Evolutionary conservation across 2,329 filamentous ascomycete species (phyloP).

Genomic region (Madurella mycetomatis): DNA sequence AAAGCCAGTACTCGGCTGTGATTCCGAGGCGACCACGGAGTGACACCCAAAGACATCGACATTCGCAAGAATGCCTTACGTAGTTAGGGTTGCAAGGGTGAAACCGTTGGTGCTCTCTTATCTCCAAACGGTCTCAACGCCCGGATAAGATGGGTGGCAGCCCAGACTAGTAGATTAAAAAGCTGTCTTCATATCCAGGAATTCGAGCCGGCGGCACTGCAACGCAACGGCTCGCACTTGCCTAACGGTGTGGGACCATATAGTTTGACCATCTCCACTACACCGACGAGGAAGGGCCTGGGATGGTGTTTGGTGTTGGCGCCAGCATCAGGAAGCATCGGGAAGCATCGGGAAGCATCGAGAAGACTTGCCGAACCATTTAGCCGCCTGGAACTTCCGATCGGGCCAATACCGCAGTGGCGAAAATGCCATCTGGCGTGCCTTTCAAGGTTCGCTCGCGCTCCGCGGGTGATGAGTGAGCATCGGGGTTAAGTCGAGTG

Average conservation of each 20-base stretch:
- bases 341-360: background rate
- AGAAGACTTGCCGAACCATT: conserved; percentile 11
- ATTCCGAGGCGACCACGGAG: background rate
- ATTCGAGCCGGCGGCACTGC: conserved; percentile 8
- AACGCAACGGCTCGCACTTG: conserved; percentile 6
- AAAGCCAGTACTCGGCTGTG: background rate
- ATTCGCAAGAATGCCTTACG: background rate
- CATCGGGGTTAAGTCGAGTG: background rate
- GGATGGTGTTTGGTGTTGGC: conserved; percentile 1
- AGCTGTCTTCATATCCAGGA: conserved; percentile 5
- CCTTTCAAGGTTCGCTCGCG: background rate
- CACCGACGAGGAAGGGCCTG: background rate
- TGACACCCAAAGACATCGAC: background rate
- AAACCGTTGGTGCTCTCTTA: background rate
- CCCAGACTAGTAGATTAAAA: conserved; percentile 11
- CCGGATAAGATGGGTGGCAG: conserved; percentile 13
- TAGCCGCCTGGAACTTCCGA: conserved; percentile 12
- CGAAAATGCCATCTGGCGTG: background rate
- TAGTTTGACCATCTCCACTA: conserved; percentile 10
- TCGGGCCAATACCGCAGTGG: background rate
- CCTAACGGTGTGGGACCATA: conserved; percentile 6
- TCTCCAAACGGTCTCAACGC: background rate
- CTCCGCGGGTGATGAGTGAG: background rate
- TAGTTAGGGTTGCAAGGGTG: background rate
- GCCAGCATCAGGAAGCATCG: conserved; percentile 4